These are phyloP conservation scores for Monosporascus ibericus DNA, from an alignment of 2,329 filamentous ascomycete genomes.

Conservation along the genomic window DNA sequence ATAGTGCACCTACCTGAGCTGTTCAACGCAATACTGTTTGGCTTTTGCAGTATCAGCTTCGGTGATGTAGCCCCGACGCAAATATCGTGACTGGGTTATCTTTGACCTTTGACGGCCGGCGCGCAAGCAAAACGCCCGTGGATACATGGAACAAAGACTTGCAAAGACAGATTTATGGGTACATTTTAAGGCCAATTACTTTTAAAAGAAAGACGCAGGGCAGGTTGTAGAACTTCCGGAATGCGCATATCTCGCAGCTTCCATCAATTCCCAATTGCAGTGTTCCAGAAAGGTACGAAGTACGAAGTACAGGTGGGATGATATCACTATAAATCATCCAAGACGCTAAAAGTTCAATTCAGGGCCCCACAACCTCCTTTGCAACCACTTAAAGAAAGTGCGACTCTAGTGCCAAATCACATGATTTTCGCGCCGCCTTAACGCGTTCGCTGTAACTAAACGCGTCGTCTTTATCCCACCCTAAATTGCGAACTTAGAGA, in stretches of 20 bases:
- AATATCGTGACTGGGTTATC: conserved; percentile 4
- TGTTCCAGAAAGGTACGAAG: not conserved
- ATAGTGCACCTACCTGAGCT: conserved; percentile 38
- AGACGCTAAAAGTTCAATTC: not conserved
- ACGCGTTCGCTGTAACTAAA: not conserved
- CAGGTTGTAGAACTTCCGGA: not conserved
- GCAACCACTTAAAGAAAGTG: not conserved
- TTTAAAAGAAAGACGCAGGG: not conserved
- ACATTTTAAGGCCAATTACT: not conserved
- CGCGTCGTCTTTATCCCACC: not conserved
- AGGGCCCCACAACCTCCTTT: not conserved
- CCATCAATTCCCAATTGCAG: not conserved
- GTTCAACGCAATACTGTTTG: conserved; percentile 46
- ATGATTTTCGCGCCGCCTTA: not conserved
- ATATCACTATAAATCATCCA: not conserved
- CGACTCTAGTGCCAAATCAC: not conserved
- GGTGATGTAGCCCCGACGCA: conserved; percentile 37
- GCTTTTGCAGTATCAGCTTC: conserved; percentile 47
- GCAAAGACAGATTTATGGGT: not conserved
- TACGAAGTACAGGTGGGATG: not conserved
- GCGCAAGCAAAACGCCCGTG: conserved; percentile 12
- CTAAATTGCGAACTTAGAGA: not conserved
- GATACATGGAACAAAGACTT: conserved; percentile 16
- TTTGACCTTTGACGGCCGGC: conserved; percentile 17
- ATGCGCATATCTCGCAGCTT: not conserved